Conservation (phyloP, 495 filamentous ascomycete genomes). For the Tuber melanosporum region DNA sequence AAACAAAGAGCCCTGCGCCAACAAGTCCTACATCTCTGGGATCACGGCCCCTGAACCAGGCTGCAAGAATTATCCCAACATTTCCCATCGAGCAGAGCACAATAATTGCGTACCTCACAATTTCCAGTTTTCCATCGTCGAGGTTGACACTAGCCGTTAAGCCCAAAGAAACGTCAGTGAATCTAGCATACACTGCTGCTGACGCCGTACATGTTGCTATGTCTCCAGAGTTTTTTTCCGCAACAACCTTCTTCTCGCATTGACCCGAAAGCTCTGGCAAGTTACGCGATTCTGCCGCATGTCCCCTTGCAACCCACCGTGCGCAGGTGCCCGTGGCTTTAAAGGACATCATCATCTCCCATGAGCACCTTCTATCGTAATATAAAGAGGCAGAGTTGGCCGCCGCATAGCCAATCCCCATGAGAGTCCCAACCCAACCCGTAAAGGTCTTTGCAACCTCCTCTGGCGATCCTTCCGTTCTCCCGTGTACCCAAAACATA, state of each 20-base stretch:
- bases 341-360: background rate
- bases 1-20: slow-evolving; percentile 4
- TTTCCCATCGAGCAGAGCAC: slow-evolving; percentile 1
- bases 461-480: background rate
- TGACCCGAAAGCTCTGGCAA: background rate
- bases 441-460: background rate
- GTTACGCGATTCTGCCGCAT: background rate
- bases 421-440: background rate
- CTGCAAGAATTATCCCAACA: slow-evolving; percentile 9
- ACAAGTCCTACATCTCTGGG: background rate
- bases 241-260: background rate
- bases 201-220: slow-evolving; percentile 9
- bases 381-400: background rate
- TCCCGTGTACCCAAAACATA: slow-evolving; percentile 24
- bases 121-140: slow-evolving; percentile 7
- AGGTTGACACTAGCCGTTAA: slow-evolving; percentile 15
- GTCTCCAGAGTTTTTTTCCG: background rate
- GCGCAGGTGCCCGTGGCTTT: slow-evolving; percentile 7
- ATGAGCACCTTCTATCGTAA: slow-evolving; percentile 4
- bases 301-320: slow-evolving; percentile 11
- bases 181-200: slow-evolving; percentile 8
- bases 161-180: slow-evolving; percentile 15
- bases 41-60: background rate
- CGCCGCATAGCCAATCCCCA: background rate
- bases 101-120: slow-evolving; percentile 1